phyloP scores from a whole-genome alignment of 1,284 basidiomycete genomes.

The Fomes fomentarius region DNA sequence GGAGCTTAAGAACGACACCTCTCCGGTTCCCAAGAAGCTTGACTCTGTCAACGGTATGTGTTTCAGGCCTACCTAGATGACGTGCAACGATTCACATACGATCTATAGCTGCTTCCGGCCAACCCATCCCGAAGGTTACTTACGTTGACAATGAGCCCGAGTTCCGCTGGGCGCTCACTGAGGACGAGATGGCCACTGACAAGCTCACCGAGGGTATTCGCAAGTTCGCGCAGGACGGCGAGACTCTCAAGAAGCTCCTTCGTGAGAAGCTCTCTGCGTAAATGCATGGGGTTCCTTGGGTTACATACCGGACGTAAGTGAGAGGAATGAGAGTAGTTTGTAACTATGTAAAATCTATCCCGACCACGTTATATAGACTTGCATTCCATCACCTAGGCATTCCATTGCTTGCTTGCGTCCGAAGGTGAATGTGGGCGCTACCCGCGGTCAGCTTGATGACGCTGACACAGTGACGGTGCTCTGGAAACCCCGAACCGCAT shows the following conservation, averaged over 20 bases:
- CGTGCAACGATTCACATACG: background rate
- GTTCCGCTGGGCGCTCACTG: conserved; percentile 92
- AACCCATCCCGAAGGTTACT: conserved; percentile 78
- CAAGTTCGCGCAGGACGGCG: conserved; percentile 96
- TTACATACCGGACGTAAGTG: background rate
- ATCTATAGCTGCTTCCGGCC: conserved; percentile 52
- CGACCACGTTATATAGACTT: background rate
- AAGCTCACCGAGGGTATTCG: conserved; percentile 97
- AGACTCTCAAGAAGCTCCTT: conserved; percentile 86
- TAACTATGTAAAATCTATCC: conserved; percentile 1
- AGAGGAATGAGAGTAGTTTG: background rate
- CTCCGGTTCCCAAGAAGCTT: conserved; percentile 85
- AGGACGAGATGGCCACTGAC: conserved; percentile 94
- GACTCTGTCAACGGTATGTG: conserved; percentile 66
- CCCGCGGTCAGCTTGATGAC: too few species aligned
- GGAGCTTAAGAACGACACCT: conserved; percentile 85
- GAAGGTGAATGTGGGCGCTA: too few species aligned
- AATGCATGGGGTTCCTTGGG: conserved; percentile 6
- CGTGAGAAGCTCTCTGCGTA: conserved; percentile 75
- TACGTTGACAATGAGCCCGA: conserved; percentile 94
- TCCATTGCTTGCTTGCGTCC: background rate
- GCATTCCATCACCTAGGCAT: background rate
- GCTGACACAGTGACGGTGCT: too few species aligned
- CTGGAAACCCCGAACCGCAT: background rate
- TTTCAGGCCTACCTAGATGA: background rate